Conservation (phyloP, 257 asterid species). For the Craterostigma plantagineum region DNA sequence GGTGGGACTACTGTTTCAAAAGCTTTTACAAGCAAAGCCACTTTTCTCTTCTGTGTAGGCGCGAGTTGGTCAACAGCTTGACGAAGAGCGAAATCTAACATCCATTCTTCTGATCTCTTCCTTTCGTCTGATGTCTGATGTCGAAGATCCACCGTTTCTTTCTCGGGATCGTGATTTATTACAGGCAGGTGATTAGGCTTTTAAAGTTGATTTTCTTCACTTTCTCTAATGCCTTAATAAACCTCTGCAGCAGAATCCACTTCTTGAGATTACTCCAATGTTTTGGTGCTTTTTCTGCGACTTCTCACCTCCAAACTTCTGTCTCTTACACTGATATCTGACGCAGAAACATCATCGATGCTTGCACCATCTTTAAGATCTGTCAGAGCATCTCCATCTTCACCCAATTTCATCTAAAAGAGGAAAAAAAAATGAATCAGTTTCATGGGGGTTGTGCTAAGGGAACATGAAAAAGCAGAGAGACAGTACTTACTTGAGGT, state of each 20-base stretch:
- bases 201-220: constrained; percentile 47
- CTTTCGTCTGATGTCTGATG: constrained; percentile 45
- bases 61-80: constrained; percentile 82
- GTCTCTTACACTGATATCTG: constrained; percentile 11
- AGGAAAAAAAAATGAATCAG: background rate
- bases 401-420: constrained; percentile 6
- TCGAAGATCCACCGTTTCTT: constrained; percentile 45
- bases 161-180: constrained; percentile 37
- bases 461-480: constrained; percentile 17
- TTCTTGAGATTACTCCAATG: constrained; percentile 94
- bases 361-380: constrained; percentile 8
- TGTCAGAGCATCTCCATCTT: constrained; percentile 7
- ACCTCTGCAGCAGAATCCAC: constrained; percentile 85
- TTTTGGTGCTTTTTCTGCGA: constrained; percentile 56
- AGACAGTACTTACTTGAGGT: constrained; percentile 23
- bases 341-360: constrained; percentile 7
- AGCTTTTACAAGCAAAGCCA: constrained; percentile 76
- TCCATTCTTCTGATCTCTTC: constrained; percentile 77
- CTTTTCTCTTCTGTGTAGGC: constrained; percentile 80
- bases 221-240: constrained; percentile 63
- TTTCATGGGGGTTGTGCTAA: constrained; percentile 3
- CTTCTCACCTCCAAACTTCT: constrained; percentile 13
- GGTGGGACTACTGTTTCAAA: constrained; percentile 77
- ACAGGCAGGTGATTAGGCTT: constrained; percentile 28
- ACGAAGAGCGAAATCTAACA: constrained; percentile 93